Base-by-base conservation (phyloP, 148 eudicot genomes). In the Rhododendron williamsianum region DNA sequence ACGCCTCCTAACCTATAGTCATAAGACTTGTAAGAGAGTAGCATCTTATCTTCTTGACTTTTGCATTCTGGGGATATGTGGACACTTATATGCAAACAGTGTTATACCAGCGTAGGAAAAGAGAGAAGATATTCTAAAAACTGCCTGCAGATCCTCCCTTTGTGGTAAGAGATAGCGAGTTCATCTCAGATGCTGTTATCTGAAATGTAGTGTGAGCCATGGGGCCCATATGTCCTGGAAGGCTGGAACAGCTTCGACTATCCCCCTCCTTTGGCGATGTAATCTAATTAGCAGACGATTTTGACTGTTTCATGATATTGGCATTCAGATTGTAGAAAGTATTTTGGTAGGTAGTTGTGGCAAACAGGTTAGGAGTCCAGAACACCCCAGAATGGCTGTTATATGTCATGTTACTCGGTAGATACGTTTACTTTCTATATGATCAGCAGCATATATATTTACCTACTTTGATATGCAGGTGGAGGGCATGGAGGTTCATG, bases 401-500 rank as follows among this genome's bases (percentile, higher is more conserved):
- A 83, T 60, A 46, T 46, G 49, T 27, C 84, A 63, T 83, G 84
- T 43, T 19, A 23, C 36, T 82, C 2, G 7, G 8, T 83, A 38
- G 46, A 46, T 76, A 8, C 4, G 30, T 36, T 54, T 16, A 12
- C 27, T 9, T 58, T 52, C 45, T 27, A 18, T 72, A n/a, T 76
- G 74, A 72, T 76, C 81, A n/a, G 43, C 4, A 7, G 33, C 51
- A 69, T 19, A 83, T 18, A 78, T 54, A 4, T 23, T 80, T 80
- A 27, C 5, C 65, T 52, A 80, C 77, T 21, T 41, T 87, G 43
- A 33, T 85, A 54, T 90, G 84, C 90, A 95, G 98, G 98, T 95
- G 54, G 94, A 92, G 84, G 98, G 98, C 16, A 95, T 95, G n/a
- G 84, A 95, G 92, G 98, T 95, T 89, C 98, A 95, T 87, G 98